Percentiles rank a stretch among this genome's conserved stretches.
These are phyloP conservation scores for Thymus quinquecostatus DNA, from an alignment of 257 asterid species.

Conservation along the genomic window DNA sequence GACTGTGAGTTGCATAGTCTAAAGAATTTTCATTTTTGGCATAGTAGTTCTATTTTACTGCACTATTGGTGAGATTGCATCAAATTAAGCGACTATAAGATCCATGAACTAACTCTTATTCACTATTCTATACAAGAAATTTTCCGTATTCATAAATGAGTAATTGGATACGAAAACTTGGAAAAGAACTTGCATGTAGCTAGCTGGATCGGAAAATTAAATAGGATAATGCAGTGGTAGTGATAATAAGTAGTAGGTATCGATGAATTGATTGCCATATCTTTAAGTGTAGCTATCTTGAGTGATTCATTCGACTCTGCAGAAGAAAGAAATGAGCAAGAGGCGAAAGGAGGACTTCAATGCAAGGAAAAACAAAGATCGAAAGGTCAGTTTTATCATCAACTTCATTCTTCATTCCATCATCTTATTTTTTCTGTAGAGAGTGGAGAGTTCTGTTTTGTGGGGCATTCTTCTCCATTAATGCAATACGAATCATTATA, in stretches of 20 bases:
- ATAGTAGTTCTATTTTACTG: neutral
- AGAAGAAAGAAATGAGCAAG: slow-evolving; percentile 82
- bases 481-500: neutral
- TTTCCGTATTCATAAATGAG: too few species aligned
- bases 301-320: slow-evolving; percentile 38
- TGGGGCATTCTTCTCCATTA: neutral
- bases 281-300: slow-evolving; percentile 30
- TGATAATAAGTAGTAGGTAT: neutral
- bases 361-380: slow-evolving; percentile 71
- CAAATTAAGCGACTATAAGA: neutral
- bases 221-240: neutral
- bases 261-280: slow-evolving; percentile 23
- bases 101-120: neutral
- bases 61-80: too few species aligned
- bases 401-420: slow-evolving; percentile 3
- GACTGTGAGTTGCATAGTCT: slow-evolving; percentile 57
- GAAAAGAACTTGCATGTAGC: neutral
- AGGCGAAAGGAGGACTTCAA: slow-evolving; percentile 78
- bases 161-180: too few species aligned
- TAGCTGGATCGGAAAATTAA: neutral
- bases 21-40: neutral
- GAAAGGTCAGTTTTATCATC: slow-evolving; percentile 55
- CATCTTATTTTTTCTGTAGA: too few species aligned
- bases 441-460: slow-evolving; percentile 1
- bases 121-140: too few species aligned